Evolutionary conservation across 805 yeast genomes (phyloP), one percentile per base, ranked within the genome.

Genomic region (Lipomyces oligophaga): DNA sequence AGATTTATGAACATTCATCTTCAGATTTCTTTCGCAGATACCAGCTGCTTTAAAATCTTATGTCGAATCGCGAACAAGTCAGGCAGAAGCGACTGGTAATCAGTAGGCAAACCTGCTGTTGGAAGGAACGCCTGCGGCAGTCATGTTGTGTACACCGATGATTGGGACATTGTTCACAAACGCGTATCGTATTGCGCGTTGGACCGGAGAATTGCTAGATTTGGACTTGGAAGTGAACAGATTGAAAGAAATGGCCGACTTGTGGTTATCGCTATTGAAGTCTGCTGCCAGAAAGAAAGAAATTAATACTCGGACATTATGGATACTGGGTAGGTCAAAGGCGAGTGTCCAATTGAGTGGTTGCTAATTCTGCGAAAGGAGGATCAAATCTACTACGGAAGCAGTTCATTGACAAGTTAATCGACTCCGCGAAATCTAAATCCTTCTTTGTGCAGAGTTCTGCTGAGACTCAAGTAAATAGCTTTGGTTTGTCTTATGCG

Each of bases 401-500:
- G 6, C 16, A 32, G 8, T 46, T 41, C 45, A 34, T 49, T n/a
- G 30, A 36, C n/a, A 41, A 45, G 25, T 19, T 47, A 2, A 40
- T 21, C 15, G 3, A 20, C n/a, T 44, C 55, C 10, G 49, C 46
- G 5, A 19, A 18, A 31, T 25, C 25, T 16, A 33, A 24, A 5
- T 11, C 20, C 10, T 38, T 33, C 31, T 11, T 41, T 19, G 35
- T 52, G 7, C 32, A 38, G n/a, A 47, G 38, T 26, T 11, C 41
- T 15, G 13, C 37, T 21, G 4, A 31, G 5, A n/a, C 27, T 5
- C n/a, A 32, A 6, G 54, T 60, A 15, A 57, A 53, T 26, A 52
- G 46, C 8, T 45, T 58, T 34, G 58, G 56, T 3, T 39, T 60
- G 28, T 64, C 65, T 13, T 63, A 61, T 41, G 35, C 59, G 11